Conservation (phyloP, 2,329 filamentous ascomycete genomes). For the Fusarium coffeatum region DNA sequence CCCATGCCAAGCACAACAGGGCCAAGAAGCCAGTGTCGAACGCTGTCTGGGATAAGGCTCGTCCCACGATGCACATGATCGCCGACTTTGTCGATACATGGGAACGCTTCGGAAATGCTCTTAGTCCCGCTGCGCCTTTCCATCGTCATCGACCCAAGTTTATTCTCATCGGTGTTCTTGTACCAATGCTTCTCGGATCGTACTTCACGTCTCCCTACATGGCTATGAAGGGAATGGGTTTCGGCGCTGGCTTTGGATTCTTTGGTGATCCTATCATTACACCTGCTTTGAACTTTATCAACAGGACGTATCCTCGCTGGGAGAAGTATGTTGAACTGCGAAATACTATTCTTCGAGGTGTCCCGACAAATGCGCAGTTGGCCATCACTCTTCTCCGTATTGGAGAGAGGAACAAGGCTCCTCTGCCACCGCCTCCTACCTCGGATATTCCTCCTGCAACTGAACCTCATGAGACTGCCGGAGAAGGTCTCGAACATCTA, state of each 20-base stretch:
- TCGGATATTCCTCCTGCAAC: slow-evolving; percentile 52
- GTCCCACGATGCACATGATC: slow-evolving; percentile 73
- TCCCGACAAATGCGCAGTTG: slow-evolving; percentile 88
- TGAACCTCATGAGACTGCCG: slow-evolving; percentile 58
- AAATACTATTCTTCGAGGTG: slow-evolving; percentile 81
- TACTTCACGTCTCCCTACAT: slow-evolving; percentile 68
- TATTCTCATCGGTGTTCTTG: slow-evolving; percentile 64
- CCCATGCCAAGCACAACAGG: slow-evolving; percentile 68
- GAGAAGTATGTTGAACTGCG: slow-evolving; percentile 78
- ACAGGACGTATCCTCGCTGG: slow-evolving; percentile 76
- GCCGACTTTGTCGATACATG: slow-evolving; percentile 62
- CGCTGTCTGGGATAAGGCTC: slow-evolving; percentile 80
- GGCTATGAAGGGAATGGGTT: slow-evolving; percentile 72
- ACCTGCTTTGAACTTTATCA: slow-evolving; percentile 68
- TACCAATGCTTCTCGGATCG: slow-evolving; percentile 64
- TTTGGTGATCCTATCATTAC: slow-evolving; percentile 82
- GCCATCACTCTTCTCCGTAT: slow-evolving; percentile 83
- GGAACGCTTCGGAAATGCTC: slow-evolving; percentile 64
- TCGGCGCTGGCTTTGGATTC: slow-evolving; percentile 78
- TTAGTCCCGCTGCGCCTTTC: slow-evolving; percentile 74
- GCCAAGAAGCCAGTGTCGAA: slow-evolving; percentile 82
- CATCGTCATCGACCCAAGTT: slow-evolving; percentile 64
- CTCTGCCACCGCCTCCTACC: slow-evolving; percentile 70
- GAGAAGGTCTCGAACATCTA: slow-evolving; percentile 51
- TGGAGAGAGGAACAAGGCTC: slow-evolving; percentile 83